phyloP scores from a whole-genome alignment of 1,139 yeast species.

The Kazachstania sp. region DNA sequence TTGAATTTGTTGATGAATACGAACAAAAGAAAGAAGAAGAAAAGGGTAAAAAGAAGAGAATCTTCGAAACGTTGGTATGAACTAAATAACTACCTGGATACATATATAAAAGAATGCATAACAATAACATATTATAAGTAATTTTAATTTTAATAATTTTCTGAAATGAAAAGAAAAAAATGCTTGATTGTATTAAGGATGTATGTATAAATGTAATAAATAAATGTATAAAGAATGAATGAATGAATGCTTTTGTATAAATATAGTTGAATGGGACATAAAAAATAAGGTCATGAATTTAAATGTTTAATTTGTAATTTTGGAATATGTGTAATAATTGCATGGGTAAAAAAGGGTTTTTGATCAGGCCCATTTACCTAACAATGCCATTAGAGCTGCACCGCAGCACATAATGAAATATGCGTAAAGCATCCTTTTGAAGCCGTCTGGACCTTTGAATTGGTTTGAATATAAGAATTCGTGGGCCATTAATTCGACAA shows the following conservation, averaged over 20 bases:
- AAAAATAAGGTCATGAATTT: neutral
- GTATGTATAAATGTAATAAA: neutral
- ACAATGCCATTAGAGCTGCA: constrained; percentile 74
- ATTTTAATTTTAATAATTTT: neutral
- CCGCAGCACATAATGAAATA: constrained; percentile 50
- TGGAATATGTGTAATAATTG: neutral
- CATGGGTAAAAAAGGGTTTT: neutral
- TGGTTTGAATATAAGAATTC: constrained; percentile 69
- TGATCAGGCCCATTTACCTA: constrained; percentile 78
- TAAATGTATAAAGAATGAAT: neutral
- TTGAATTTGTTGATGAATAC: constrained; percentile 64
- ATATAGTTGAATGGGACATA: neutral
- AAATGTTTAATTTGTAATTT: neutral
- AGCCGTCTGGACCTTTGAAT: constrained; percentile 40
- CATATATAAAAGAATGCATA: neutral
- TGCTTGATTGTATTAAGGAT: neutral
- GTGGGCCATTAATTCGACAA: constrained; percentile 82
- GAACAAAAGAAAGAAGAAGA: constrained; percentile 51
- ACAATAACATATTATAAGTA: neutral
- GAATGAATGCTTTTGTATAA: neutral
- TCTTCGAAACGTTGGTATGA: constrained; percentile 37
- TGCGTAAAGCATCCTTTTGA: constrained; percentile 31
- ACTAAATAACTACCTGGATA: neutral
- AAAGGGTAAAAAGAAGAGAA: constrained; percentile 58
- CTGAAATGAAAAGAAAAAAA: neutral